Evolutionary conservation across 1,284 basidiomycete genomes (phyloP).

Genomic region (Pisolithus thermaeus): DNA sequence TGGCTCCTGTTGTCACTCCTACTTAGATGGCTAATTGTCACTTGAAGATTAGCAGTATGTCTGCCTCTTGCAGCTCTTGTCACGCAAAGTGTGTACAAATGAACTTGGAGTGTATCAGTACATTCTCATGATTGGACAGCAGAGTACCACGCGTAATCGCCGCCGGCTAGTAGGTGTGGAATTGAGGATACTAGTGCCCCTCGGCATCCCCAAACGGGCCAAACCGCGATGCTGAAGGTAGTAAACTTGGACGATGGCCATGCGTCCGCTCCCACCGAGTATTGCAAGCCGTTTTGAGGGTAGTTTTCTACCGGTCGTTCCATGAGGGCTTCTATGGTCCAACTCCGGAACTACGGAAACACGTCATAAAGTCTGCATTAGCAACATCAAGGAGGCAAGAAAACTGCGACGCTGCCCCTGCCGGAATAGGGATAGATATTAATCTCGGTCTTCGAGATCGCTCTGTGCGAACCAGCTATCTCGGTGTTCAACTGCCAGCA

Average conservation of each 20-base stretch:
- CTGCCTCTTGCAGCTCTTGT: too few species aligned
- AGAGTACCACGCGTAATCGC: too few species aligned
- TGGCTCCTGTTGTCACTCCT: too few species aligned
- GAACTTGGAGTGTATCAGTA: too few species aligned
- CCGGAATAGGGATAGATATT: slow-evolving; percentile 65
- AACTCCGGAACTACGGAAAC: slow-evolving; percentile 40
- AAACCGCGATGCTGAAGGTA: too few species aligned
- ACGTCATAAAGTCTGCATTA: neutral
- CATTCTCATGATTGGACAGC: too few species aligned
- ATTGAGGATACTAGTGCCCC: too few species aligned
- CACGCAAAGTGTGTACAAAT: too few species aligned
- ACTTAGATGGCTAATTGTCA: too few species aligned
- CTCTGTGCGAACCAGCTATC: slow-evolving; percentile 37
- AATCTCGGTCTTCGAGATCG: neutral
- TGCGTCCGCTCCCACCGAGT: slow-evolving; percentile 39
- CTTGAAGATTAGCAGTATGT: too few species aligned
- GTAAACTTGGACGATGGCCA: neutral
- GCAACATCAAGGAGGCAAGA: neutral
- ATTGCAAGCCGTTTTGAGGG: slow-evolving; percentile 39
- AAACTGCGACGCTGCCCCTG: slow-evolving; percentile 26
- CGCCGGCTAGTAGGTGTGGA: too few species aligned
- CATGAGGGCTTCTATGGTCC: slow-evolving; percentile 71
- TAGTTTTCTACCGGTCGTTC: slow-evolving; percentile 57
- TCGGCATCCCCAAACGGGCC: too few species aligned
- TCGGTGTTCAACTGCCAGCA: slow-evolving; percentile 61